Evolutionary conservation across 495 filamentous ascomycete species (phyloP).

Genomic region (Glonium stellatum): DNA sequence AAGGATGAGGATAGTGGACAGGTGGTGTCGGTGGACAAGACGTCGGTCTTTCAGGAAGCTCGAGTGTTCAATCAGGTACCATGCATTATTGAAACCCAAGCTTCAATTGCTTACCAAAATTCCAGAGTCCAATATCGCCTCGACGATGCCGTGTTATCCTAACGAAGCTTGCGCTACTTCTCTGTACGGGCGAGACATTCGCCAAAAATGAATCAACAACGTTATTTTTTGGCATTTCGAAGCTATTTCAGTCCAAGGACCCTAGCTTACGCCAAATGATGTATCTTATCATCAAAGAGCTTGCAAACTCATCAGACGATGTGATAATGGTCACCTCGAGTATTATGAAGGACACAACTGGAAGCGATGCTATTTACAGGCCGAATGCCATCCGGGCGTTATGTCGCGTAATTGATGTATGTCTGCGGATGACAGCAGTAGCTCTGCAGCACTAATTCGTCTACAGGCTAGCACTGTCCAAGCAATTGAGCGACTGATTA

Average conservation of each 20-base stretch:
- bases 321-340: conserved; percentile 96
- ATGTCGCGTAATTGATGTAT: conserved; percentile 94
- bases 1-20: conserved; percentile 83
- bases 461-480: conserved; percentile 44
- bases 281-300: conserved; percentile 89
- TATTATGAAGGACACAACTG: conserved; percentile 99
- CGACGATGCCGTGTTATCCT: conserved; percentile 82
- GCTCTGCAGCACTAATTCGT: too few species aligned
- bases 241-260: conserved; percentile 99
- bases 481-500: conserved; percentile 96
- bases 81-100: too few species aligned
- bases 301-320: conserved; percentile 93
- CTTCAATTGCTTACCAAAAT: too few species aligned
- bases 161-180: conserved; percentile 93
- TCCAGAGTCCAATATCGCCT: conserved; percentile 82
- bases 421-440: conserved; percentile 26
- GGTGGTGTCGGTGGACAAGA: conserved; percentile 66
- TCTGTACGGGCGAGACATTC: conserved; percentile 96
- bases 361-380: conserved; percentile 89
- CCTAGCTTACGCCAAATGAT: conserved; percentile 98
- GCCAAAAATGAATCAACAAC: conserved; percentile 95
- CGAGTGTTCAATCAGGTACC: conserved; percentile 71
- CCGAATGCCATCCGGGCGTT: conserved; percentile 95
- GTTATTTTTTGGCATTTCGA: conserved; percentile 98
- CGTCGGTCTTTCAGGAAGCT: conserved; percentile 98